Conservation (phyloP, 345 rosid species). For the Bruguiera sexangula region DNA sequence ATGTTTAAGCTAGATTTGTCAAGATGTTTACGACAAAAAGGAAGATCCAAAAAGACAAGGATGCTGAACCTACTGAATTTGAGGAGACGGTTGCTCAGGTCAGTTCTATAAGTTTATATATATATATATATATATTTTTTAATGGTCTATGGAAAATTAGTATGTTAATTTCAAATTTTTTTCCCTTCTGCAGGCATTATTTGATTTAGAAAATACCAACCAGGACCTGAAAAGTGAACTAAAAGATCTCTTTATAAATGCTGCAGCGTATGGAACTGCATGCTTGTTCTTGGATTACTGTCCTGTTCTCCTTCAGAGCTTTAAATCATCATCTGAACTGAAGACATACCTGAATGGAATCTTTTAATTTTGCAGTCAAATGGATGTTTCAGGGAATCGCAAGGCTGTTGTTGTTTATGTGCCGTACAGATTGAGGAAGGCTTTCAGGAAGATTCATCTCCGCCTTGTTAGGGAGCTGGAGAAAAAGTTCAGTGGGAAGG, state of each 20-base stretch:
- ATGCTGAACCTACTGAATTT: slow-evolving; percentile 76
- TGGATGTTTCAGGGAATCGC: slow-evolving; percentile 67
- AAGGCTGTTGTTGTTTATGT: slow-evolving; percentile 80
- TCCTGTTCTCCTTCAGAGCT: neutral
- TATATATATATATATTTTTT: neutral
- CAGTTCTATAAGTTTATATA: neutral
- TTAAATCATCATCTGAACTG: neutral
- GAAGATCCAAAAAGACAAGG: slow-evolving; percentile 87
- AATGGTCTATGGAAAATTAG: neutral
- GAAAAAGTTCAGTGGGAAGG: slow-evolving; percentile 96
- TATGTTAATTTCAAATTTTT: slow-evolving; percentile 2
- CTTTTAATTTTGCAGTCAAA: slow-evolving; percentile 45
- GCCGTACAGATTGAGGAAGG: slow-evolving; percentile 81
- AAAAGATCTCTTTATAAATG: slow-evolving; percentile 76
- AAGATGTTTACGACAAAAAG: slow-evolving; percentile 73
- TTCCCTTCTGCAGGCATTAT: slow-evolving; percentile 50
- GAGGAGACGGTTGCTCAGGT: slow-evolving; percentile 90
- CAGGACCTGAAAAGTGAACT: slow-evolving; percentile 76
- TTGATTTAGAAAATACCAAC: slow-evolving; percentile 81
- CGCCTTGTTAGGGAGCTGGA: slow-evolving; percentile 88
- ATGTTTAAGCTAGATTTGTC: slow-evolving; percentile 31
- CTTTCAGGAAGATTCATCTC: slow-evolving; percentile 75
- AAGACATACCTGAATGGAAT: neutral
- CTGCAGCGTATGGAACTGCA: slow-evolving; percentile 50
- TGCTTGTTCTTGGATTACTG: neutral